Conservation (phyloP, 1,139 yeast species). For the Yamadazyma epiphylla region DNA sequence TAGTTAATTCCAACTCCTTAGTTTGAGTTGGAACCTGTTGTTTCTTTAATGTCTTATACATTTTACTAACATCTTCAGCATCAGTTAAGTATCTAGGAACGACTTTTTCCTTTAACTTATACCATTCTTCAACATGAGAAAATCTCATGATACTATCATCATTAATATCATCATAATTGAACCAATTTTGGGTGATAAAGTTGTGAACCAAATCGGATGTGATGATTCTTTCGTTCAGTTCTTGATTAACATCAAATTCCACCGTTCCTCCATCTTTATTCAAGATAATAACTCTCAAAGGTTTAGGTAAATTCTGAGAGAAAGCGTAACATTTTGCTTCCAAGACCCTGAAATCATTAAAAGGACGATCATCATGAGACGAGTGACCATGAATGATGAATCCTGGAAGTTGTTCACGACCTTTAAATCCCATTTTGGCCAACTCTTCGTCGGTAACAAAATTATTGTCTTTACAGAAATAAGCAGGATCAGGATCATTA, state of each 20-base stretch:
- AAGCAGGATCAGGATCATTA: slow-evolving; percentile 17
- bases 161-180: slow-evolving; percentile 8
- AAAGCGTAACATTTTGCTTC: slow-evolving; percentile 27
- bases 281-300: slow-evolving; percentile 27
- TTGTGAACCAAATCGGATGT: slow-evolving; percentile 19
- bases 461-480: slow-evolving; percentile 19
- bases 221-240: slow-evolving; percentile 17
- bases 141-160: slow-evolving; percentile 13
- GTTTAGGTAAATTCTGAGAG: slow-evolving; percentile 25
- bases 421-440: slow-evolving; percentile 18
- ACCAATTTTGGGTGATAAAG: slow-evolving; percentile 12
- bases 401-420: slow-evolving; percentile 23
- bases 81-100: slow-evolving; percentile 17
- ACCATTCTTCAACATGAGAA: slow-evolving; percentile 19
- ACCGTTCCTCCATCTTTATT: slow-evolving; percentile 24
- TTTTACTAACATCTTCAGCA: slow-evolving; percentile 20
- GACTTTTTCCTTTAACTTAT: slow-evolving; percentile 15
- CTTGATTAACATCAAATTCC: slow-evolving; percentile 27
- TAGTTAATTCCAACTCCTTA: slow-evolving; percentile 16
- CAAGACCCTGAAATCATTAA: slow-evolving; percentile 23
- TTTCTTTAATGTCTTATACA: slow-evolving; percentile 18
- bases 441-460: slow-evolving; percentile 19
- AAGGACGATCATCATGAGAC: slow-evolving; percentile 23
- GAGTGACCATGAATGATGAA: slow-evolving; percentile 24
- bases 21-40: slow-evolving; percentile 12